Percentiles rank a stretch among this genome's conserved stretches.
Conservation (phyloP, 192 early-diverging fungal genomes). For the Pilaira anomala region DNA sequence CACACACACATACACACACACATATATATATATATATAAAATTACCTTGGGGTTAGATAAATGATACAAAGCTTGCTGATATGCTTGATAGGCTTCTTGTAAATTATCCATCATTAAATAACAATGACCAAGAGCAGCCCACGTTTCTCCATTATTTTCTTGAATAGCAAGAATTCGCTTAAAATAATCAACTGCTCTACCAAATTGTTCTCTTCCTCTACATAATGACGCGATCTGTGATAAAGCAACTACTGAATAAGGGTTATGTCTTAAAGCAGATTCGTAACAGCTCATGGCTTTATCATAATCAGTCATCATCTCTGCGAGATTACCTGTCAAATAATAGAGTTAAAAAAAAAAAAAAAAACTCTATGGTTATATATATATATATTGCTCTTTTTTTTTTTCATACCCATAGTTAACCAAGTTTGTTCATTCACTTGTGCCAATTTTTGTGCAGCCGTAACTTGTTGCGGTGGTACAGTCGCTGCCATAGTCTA, state of each 20-base stretch:
- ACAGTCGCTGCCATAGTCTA: no score
- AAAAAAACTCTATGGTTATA: not conserved
- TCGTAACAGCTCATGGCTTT: conserved; percentile 87
- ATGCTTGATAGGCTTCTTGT: conserved; percentile 91
- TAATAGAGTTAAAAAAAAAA: not conserved
- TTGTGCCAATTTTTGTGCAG: conserved; percentile 47
- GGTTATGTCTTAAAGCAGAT: conserved; percentile 87
- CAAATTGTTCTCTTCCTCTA: conserved; percentile 77
- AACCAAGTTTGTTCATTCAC: conserved; percentile 65
- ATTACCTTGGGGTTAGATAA: conserved; percentile 84
- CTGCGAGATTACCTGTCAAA: conserved; percentile 32
- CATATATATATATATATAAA: not conserved
- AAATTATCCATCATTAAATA: conserved; percentile 96
- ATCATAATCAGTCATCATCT: conserved; percentile 71
- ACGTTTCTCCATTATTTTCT: conserved; percentile 84
- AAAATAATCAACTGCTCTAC: conserved; percentile 31
- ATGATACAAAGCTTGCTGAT: conserved; percentile 94
- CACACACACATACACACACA: no score
- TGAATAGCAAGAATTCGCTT: conserved; percentile 84
- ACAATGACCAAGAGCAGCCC: conserved; percentile 92
- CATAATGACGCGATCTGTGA: conserved; percentile 83
- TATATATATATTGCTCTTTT: conserved; percentile 7
- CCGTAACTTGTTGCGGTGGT: no score
- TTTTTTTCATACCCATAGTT: conserved; percentile 44
- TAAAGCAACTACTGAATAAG: conserved; percentile 80